These are phyloP conservation scores for Zasmidium cellare DNA, from an alignment of 2,329 filamentous ascomycete genomes.

Conservation along the genomic window DNA sequence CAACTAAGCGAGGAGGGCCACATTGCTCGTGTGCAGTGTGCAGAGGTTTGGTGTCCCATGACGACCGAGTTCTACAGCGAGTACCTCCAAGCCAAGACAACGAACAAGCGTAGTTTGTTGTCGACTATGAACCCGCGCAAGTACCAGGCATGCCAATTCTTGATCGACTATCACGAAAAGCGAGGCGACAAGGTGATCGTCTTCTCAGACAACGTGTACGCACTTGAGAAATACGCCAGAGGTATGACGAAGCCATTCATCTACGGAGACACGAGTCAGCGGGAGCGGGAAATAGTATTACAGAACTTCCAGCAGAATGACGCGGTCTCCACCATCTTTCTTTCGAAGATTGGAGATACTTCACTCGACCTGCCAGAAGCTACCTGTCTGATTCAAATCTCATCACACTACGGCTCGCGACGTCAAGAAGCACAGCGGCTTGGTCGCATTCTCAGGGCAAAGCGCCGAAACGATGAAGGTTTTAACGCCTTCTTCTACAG, in stretches of 20 bases:
- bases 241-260: conserved; percentile 88
- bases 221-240: conserved; percentile 78
- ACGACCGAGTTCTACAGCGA: conserved; percentile 97
- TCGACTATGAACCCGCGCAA: conserved; percentile 98
- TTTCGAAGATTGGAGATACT: conserved; percentile 97
- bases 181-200: conserved; percentile 97
- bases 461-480: conserved; percentile 93
- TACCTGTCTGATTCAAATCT: conserved; percentile 95
- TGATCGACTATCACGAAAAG: conserved; percentile 97
- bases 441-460: conserved; percentile 89
- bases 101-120: conserved; percentile 66
- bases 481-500: conserved; percentile 99
- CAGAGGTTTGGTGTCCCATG: conserved; percentile 99
- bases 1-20: conserved; percentile 95
- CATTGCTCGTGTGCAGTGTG: conserved; percentile 95
- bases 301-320: conserved; percentile 96
- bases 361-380: conserved; percentile 97
- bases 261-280: conserved; percentile 82
- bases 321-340: conserved; percentile 85
- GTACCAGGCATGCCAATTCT: conserved; percentile 93
- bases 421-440: conserved; percentile 94
- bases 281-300: conserved; percentile 81
- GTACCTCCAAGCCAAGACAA: conserved; percentile 69
- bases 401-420: conserved; percentile 93
- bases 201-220: conserved; percentile 96